Evolutionary conservation across 2,329 filamentous ascomycete genomes (phyloP).

Genomic region (Cryphonectria japonica): DNA sequence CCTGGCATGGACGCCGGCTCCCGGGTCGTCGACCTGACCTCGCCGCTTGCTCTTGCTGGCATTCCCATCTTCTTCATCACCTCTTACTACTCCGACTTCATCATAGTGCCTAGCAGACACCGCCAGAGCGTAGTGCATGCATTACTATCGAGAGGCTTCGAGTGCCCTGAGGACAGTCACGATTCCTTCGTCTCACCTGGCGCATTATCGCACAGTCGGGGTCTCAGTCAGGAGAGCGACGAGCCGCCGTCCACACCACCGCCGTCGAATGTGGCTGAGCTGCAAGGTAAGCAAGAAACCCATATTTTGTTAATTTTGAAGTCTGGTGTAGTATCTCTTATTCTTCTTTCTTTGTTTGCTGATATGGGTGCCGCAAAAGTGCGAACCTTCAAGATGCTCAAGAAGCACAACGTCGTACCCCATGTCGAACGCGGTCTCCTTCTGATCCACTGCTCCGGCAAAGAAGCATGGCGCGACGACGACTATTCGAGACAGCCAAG

Average conservation of each 20-base stretch:
- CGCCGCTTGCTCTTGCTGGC: slow-evolving; percentile 85
- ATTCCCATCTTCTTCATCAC: slow-evolving; percentile 99
- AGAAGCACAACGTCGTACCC: slow-evolving; percentile 74
- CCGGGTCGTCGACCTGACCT: slow-evolving; percentile 88
- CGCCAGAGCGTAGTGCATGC: slow-evolving; percentile 75
- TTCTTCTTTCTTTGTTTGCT: not conserved
- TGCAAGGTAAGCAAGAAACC: slow-evolving; percentile 55
- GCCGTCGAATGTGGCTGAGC: slow-evolving; percentile 75
- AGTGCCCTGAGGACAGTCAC: slow-evolving; percentile 72
- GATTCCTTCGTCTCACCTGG: slow-evolving; percentile 67
- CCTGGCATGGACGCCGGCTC: slow-evolving; percentile 90
- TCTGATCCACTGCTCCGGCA: slow-evolving; percentile 81
- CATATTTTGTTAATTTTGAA: not conserved
- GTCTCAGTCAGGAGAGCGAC: slow-evolving; percentile 39
- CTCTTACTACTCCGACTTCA: slow-evolving; percentile 97
- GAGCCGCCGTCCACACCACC: slow-evolving; percentile 68
- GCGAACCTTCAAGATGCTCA: slow-evolving; percentile 83
- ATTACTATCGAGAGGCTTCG: slow-evolving; percentile 78
- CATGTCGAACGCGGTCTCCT: slow-evolving; percentile 69
- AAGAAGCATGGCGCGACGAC: slow-evolving; percentile 47
- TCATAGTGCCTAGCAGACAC: slow-evolving; percentile 80
- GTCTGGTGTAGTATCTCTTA: not conserved
- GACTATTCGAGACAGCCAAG: slow-evolving; percentile 41
- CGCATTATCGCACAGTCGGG: slow-evolving; percentile 40
- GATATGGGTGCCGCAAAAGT: slow-evolving; percentile 36